These are phyloP conservation scores for Lagerstroemia speciosa DNA, from an alignment of 345 rosid species.

Conservation along the genomic window DNA sequence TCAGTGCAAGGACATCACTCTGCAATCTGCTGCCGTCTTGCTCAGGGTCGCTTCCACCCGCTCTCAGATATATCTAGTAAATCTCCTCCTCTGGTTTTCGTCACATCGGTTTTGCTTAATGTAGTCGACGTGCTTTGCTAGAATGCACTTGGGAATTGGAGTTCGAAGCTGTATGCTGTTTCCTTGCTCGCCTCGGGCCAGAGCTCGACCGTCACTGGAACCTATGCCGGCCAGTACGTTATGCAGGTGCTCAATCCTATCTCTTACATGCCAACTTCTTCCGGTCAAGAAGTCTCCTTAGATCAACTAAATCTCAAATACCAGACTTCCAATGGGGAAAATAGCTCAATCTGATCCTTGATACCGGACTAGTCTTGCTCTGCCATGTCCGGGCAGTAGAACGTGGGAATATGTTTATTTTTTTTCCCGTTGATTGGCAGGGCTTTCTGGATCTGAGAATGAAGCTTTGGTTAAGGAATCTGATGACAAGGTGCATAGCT, in stretches of 20 bases:
- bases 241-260: constrained; percentile 4
- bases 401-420: too few species aligned
- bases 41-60: constrained; percentile 9
- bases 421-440: not conserved
- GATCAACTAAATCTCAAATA: not conserved
- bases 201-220: constrained; percentile 12
- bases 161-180: constrained; percentile 8
- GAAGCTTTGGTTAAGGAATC: constrained; percentile 18
- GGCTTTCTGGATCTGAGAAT: constrained; percentile 5
- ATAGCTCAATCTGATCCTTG: too few species aligned
- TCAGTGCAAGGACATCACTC: constrained; percentile 8
- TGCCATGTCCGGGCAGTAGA: too few species aligned
- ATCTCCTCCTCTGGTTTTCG: not conserved
- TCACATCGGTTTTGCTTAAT: not conserved
- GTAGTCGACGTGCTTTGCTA: not conserved
- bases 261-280: not conserved
- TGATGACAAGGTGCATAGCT: constrained; percentile 16
- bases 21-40: constrained; percentile 12
- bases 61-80: not conserved
- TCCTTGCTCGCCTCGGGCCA: constrained; percentile 12
- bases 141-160: constrained; percentile 8
- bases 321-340: too few species aligned
- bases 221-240: constrained; percentile 10
- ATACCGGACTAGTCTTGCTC: too few species aligned
- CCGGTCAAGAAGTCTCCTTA: not conserved